These are phyloP conservation scores for Scutellaria minor DNA, from an alignment of 257 asterid species.

Conservation along the genomic window DNA sequence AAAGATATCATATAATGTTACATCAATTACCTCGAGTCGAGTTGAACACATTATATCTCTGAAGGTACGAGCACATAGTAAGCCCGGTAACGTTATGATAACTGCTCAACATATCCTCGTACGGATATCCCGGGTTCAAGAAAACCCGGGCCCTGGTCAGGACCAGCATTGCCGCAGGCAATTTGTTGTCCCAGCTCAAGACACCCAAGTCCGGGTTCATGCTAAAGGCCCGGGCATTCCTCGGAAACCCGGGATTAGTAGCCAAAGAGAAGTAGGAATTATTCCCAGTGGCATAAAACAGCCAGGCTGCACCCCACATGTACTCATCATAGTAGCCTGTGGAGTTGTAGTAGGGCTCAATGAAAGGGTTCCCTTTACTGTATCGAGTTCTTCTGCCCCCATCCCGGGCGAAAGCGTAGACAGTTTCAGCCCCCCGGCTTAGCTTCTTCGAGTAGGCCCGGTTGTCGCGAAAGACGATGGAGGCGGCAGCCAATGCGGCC, in stretches of 20 bases:
- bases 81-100: conserved; percentile 73
- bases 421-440: conserved; percentile 55
- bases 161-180: conserved; percentile 87
- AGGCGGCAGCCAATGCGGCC: conserved; percentile 84
- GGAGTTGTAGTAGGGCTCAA: conserved; percentile 79
- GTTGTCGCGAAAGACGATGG: conserved; percentile 76
- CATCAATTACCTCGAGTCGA: conserved; percentile 60
- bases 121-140: conserved; percentile 86
- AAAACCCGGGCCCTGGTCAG: conserved; percentile 68
- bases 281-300: conserved; percentile 87
- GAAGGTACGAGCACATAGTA: conserved; percentile 83
- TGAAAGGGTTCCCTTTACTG: conserved; percentile 55
- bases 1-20: no score
- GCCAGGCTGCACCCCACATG: conserved; percentile 89
- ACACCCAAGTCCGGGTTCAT: conserved; percentile 69
- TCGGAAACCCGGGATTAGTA: conserved; percentile 49
- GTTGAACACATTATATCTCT: conserved; percentile 65
- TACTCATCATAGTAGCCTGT: conserved; percentile 70
- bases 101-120: conserved; percentile 70
- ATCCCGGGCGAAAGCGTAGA: conserved; percentile 65
- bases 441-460: conserved; percentile 58
- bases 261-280: conserved; percentile 56
- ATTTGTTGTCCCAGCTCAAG: conserved; percentile 85
- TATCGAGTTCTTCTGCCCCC: conserved; percentile 45
- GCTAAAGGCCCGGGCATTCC: conserved; percentile 44